phyloP scores from a whole-genome alignment of 441 rosid species.

The Erodium texanum region DNA sequence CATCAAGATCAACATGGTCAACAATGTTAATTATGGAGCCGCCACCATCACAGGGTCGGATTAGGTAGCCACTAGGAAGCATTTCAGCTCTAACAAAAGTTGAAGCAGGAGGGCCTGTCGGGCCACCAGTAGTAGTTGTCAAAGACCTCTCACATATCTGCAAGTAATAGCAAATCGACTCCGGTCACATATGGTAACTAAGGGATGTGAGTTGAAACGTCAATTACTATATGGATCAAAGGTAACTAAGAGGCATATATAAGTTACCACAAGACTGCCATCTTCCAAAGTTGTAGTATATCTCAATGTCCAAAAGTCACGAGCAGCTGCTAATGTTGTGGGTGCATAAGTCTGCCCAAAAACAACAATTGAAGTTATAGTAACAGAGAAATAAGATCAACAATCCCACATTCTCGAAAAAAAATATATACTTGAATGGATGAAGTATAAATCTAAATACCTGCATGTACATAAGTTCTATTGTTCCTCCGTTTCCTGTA shows the following conservation, averaged over 20 bases:
- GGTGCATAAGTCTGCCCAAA: constrained; percentile 78
- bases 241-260: not conserved
- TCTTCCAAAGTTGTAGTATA: constrained; percentile 83
- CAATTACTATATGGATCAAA: no score
- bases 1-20: constrained; percentile 93
- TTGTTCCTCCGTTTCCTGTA: constrained; percentile 88
- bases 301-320: constrained; percentile 98
- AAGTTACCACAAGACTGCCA: constrained; percentile 94
- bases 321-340: constrained; percentile 92
- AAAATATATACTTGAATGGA: not conserved
- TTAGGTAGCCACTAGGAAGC: constrained; percentile 92
- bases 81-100: constrained; percentile 94
- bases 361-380: constrained; percentile 2
- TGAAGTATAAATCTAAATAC: constrained; percentile 23
- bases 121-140: constrained; percentile 90
- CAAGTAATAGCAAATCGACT: constrained; percentile 1
- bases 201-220: no score
- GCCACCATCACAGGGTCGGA: constrained; percentile 97
- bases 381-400: constrained; percentile 9
- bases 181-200: no score
- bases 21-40: constrained; percentile 97
- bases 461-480: constrained; percentile 92
- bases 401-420: not conserved
- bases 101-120: constrained; percentile 59
- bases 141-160: constrained; percentile 98